Base-by-base conservation (phyloP, 768 basidiomycete genomes). In the Crassisporium funariophilum region DNA sequence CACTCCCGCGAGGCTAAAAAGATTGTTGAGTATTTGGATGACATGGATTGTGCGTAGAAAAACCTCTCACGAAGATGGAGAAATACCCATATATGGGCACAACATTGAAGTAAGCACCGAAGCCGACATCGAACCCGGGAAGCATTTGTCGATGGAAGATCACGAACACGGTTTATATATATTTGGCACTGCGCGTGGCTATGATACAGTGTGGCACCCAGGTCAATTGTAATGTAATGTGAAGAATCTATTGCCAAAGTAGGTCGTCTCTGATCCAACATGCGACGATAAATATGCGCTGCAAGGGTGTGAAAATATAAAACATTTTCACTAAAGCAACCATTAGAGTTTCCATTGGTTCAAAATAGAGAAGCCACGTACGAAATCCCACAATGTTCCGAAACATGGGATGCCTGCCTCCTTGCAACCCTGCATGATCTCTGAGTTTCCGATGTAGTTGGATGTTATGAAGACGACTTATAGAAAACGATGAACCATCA, bases 391-490 rank as follows among this genome's bases (percentile, higher is more conserved):
- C 21, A 86, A 70, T 11, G 84, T 85, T 46, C 84, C 84, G 54
- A 82, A 83, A 35, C 77, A 78, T 33, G 83, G 84, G 55, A 85
- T 85, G 19, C 80, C 81, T 41, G 77, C 78, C 53, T 76, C 75
- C 64, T 83, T 88, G 70, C 82, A 89, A 16, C 86, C 88, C 61
- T 85, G 73, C 78, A 88, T 88, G 50, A 91, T 84, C 58, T 91
- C 87, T 11, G 77, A 72, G 64, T 91, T 90, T 21, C 88, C 88
- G 31, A 81, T 75, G 56, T 77, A 84, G 68, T 91, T 91, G n/a
- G 87, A 89, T 6, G 88, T 91, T 64, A 91, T 86, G 66, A 91
- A 88, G 20, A 90, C 82, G 35, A 91, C 83, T 82, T 24, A 45
- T 35, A 46, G 29, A 22, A 22, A 47, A n/a, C n/a, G n/a, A n/a